Percentiles rank a stretch among this genome's conserved stretches.
These are phyloP conservation scores for Immersiporthe knoxdaviesiana DNA, from an alignment of 2,329 filamentous ascomycete species.

Conservation along the genomic window DNA sequence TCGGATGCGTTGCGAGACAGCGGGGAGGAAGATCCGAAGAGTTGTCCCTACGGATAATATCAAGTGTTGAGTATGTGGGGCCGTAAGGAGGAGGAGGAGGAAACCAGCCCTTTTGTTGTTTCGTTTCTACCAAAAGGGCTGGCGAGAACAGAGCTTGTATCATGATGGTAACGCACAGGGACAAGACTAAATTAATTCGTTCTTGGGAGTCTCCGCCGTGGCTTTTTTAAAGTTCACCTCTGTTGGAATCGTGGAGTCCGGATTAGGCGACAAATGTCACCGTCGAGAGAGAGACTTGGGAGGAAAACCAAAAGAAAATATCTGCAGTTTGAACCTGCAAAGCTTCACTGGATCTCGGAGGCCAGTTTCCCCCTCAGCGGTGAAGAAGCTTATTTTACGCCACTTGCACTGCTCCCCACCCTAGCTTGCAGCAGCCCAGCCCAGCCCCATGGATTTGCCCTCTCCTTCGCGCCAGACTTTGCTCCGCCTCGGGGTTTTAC, in stretches of 20 bases:
- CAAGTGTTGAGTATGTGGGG: background rate
- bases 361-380: no score
- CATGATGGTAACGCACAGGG: conserved; percentile 14
- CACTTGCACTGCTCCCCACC: no score
- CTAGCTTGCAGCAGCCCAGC: background rate
- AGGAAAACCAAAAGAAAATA: background rate
- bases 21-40: background rate
- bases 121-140: conserved; percentile 19
- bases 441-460: background rate
- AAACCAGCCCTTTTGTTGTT: conserved; percentile 15
- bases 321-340: no score
- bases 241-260: background rate
- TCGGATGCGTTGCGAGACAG: background rate
- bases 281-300: background rate
- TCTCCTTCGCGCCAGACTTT: background rate
- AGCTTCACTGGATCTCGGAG: no score
- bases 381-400: no score
- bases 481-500: background rate
- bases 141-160: conserved; percentile 18
- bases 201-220: background rate
- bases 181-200: background rate
- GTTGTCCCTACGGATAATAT: no score
- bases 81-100: background rate
- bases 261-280: background rate
- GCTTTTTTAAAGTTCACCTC: background rate